Evolutionary conservation across 768 basidiomycete species (phyloP).

Genomic region (Serendipita vermifera): DNA sequence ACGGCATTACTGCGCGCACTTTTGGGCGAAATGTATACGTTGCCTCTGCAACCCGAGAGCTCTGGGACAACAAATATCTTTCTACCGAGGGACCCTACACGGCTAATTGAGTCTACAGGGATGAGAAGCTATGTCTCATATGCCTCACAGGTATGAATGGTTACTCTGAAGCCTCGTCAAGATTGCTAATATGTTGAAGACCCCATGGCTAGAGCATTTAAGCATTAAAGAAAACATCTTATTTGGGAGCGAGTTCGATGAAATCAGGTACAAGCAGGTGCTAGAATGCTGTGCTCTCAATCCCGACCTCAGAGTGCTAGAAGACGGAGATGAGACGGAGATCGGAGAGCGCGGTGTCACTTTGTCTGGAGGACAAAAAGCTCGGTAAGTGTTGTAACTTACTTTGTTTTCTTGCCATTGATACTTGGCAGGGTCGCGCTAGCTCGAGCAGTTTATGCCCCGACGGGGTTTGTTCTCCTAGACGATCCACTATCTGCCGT

Average conservation of each 20-base stretch:
- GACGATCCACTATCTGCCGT: constrained; percentile 20
- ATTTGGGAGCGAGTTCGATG: constrained; percentile 54
- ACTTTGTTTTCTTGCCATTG: neutral
- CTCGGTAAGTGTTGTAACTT: neutral
- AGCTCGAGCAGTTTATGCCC: constrained; percentile 17
- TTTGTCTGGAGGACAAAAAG: constrained; percentile 18
- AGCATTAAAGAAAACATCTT: constrained; percentile 72
- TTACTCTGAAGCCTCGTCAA: too few relatives aligned
- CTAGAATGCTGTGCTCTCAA: constrained; percentile 66
- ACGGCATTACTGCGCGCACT: constrained; percentile 19
- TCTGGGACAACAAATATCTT: constrained; percentile 34
- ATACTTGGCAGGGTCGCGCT: constrained; percentile 7
- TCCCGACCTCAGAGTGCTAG: constrained; percentile 64
- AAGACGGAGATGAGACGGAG: constrained; percentile 79
- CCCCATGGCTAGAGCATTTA: constrained; percentile 55
- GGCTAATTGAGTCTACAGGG: constrained; percentile 20
- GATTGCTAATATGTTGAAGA: too few relatives aligned
- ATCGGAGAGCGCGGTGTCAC: constrained; percentile 74
- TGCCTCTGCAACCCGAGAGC: constrained; percentile 36
- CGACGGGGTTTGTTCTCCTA: constrained; percentile 15
- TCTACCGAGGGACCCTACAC: constrained; percentile 51
- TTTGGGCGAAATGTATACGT: constrained; percentile 18
- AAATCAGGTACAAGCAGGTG: constrained; percentile 60
- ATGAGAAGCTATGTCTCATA: constrained; percentile 27
- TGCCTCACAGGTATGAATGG: constrained; percentile 42